Percentiles rank a stretch among this genome's conserved stretches.
phyloP scores from a whole-genome alignment of 257 asterid species.

The Primulina tabacum region DNA sequence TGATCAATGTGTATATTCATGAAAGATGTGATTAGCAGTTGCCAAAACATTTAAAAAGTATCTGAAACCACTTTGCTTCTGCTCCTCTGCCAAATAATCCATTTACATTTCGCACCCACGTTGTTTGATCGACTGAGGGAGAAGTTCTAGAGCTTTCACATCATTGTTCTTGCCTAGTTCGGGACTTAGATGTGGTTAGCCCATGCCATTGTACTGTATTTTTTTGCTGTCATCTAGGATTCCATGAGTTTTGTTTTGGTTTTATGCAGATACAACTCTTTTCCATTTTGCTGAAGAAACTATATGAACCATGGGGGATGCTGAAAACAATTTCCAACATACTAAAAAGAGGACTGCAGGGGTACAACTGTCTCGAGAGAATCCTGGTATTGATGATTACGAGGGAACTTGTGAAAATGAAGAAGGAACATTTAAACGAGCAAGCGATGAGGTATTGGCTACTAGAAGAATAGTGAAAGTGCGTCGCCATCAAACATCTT shows the following conservation, averaged over 20 bases:
- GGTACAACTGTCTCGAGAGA: conserved; percentile 71
- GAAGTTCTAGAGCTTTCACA: neutral
- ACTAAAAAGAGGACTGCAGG: conserved; percentile 92
- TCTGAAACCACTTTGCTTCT: neutral
- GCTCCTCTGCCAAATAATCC: neutral
- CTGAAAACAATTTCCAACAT: conserved; percentile 56
- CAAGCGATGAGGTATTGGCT: conserved; percentile 85
- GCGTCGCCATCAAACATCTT: conserved; percentile 53
- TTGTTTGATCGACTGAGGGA: neutral
- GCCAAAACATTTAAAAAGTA: neutral
- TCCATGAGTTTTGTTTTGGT: conserved; percentile 24
- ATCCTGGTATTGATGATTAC: conserved; percentile 78
- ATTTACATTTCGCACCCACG: neutral
- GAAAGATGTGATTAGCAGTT: neutral
- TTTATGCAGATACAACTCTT: conserved; percentile 27
- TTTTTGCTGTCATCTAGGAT: conserved; percentile 8
- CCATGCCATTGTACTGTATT: too few species aligned
- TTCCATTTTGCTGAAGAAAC: conserved; percentile 13
- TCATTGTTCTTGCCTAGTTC: neutral
- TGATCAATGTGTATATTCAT: too few species aligned
- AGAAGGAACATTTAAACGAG: conserved; percentile 73
- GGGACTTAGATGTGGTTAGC: too few species aligned
- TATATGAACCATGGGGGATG: conserved; percentile 60
- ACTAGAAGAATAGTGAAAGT: conserved; percentile 82
- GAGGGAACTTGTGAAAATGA: conserved; percentile 59